Evolutionary conservation across 2,329 filamentous ascomycete genomes (phyloP), one percentile per base, ranked within the genome.

Genomic region (Fusarium illudens): DNA sequence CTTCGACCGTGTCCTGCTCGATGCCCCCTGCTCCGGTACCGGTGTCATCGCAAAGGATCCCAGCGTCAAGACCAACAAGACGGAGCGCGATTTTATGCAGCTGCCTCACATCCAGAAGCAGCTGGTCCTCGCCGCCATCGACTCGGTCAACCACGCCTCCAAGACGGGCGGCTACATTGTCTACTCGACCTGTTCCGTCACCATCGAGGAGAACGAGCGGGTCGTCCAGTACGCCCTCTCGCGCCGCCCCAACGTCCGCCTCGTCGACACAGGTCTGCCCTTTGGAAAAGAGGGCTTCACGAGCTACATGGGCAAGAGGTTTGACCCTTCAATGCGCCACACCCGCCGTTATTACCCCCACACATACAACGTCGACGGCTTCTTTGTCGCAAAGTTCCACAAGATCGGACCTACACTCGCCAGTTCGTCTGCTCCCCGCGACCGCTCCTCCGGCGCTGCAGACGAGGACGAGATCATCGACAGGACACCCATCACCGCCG

Each of bases 21-120:
- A 99, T 81, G 94, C 94, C 1, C 96, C 96, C 5, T 98, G 96
- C 83, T 97, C 94, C 4, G 95, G 96, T 72, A 99, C 96, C 1
- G 96, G 96, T 74, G 96, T 99, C 76, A 99, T 99, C 71, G 92
- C 94, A 67, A 99, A 99, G 83, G 96, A 99, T 80, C 89, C 95
- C 30, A 93, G 91, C 69, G 94, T 99, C 72, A 99, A 99, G 86
- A 98, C 95, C 22, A 98, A 97, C 84, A 98, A 98, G 85, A 96
- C 92, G 11, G 93, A 97, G 77, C 91, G 90, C 70, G 96, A 99
- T 79, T 99, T 99, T 83, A 88, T 97, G 79, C 89, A 91, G 75
- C 88, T 99, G 54, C 94, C 96, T 0, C 96, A 99, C 80, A 87
- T 93, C 62, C 96, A 99, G 80, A 97, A 97, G 80, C 94, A 98